These are phyloP conservation scores for Trichoderma lentiforme DNA, from an alignment of 2,329 filamentous ascomycete genomes.

Conservation along the genomic window DNA sequence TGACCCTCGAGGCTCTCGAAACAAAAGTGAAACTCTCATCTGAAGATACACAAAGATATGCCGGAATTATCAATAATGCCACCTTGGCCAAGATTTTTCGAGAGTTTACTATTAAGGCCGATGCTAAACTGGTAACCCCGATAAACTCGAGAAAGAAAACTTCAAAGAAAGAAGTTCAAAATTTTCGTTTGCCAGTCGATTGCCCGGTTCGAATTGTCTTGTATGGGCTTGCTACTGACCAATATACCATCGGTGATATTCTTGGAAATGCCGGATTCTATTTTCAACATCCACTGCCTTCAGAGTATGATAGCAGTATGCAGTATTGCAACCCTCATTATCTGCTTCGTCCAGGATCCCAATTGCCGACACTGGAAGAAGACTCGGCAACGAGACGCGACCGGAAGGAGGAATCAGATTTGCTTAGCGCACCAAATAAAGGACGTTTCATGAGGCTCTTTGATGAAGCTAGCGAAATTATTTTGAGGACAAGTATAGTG, in stretches of 20 bases:
- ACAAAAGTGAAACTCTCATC: not conserved
- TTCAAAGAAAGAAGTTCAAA: not conserved
- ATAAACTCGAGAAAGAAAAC: not conserved
- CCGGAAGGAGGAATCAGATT: not conserved
- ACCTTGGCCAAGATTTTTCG: not conserved
- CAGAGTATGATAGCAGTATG: not conserved
- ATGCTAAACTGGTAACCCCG: not conserved
- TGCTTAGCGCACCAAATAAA: not conserved
- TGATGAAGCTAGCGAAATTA: not conserved
- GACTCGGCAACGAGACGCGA: not conserved
- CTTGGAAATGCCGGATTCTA: not conserved
- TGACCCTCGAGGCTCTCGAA: not conserved
- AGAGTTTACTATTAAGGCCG: not conserved
- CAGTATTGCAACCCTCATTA: not conserved
- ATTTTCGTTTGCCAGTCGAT: not conserved
- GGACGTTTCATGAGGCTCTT: not conserved
- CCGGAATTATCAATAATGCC: not conserved
- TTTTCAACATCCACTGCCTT: not conserved
- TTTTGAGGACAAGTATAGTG: not conserved
- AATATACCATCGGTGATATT: not conserved
- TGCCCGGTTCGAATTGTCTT: not conserved
- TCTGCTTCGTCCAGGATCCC: not conserved
- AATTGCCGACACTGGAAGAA: not conserved
- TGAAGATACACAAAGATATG: not conserved
- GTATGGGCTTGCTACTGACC: not conserved